phyloP scores from a whole-genome alignment of 2,329 filamentous ascomycete species.

The Rhexocercosporidium sp. region DNA sequence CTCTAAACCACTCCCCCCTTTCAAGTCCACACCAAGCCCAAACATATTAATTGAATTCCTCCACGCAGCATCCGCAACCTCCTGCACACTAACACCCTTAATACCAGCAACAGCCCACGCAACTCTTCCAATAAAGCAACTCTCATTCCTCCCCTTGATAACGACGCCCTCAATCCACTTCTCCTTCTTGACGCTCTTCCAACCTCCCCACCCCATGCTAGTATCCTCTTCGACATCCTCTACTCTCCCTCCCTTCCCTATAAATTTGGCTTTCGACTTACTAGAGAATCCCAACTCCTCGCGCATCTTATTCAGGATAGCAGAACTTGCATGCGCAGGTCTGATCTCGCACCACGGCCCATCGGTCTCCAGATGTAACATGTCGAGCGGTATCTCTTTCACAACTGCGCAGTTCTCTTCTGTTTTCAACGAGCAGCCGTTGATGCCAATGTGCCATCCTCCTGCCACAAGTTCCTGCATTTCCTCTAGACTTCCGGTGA shows the following conservation, averaged over 20 bases:
- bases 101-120: constrained; percentile 88
- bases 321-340: constrained; percentile 76
- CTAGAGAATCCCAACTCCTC: neutral
- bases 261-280: neutral
- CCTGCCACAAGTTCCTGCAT: constrained; percentile 80
- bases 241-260: neutral
- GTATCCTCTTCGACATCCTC: constrained; percentile 7
- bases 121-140: constrained; percentile 83
- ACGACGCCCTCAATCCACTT: constrained; percentile 87
- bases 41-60: constrained; percentile 82
- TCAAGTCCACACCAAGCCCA: constrained; percentile 57
- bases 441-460: constrained; percentile 91
- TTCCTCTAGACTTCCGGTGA: constrained; percentile 86
- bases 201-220: constrained; percentile 52
- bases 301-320: constrained; percentile 36
- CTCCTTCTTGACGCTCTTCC: constrained; percentile 92
- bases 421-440: constrained; percentile 96
- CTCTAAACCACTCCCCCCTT: neutral
- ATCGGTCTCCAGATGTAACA: constrained; percentile 94
- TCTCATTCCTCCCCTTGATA: constrained; percentile 95
- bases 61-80: constrained; percentile 88
- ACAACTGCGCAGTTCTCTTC: constrained; percentile 89
- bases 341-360: constrained; percentile 98
- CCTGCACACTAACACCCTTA: constrained; percentile 78
- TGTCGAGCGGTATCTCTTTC: constrained; percentile 74